These are phyloP conservation scores for Arthrobotrys entomopaga DNA, from an alignment of 2,329 filamentous ascomycete genomes.

Conservation along the genomic window DNA sequence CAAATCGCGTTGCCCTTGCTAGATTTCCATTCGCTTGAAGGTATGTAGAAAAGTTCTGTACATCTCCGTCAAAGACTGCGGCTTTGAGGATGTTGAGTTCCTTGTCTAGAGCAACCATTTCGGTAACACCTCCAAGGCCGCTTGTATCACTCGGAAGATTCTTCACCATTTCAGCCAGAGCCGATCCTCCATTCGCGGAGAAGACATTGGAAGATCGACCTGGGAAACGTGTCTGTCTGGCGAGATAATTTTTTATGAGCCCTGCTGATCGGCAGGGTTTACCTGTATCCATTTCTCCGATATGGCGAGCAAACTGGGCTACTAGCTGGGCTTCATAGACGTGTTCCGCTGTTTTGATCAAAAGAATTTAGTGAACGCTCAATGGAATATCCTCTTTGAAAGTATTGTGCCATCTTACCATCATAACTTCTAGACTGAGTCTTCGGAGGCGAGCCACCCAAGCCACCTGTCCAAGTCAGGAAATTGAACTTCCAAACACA, in stretches of 20 bases:
- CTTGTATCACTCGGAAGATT: constrained; percentile 16
- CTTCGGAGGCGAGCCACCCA: not conserved
- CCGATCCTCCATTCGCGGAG: constrained; percentile 13
- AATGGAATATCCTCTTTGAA: no score
- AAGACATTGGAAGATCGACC: not conserved
- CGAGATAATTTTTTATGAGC: not conserved
- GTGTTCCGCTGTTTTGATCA: constrained; percentile 10
- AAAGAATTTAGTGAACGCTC: no score
- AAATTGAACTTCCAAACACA: constrained; percentile 17
- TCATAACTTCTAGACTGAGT: constrained; percentile 1
- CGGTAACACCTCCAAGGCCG: not conserved
- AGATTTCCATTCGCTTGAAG: not conserved
- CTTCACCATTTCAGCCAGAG: not conserved
- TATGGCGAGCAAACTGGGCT: constrained; percentile 10
- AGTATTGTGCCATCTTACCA: not conserved
- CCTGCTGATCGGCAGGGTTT: not conserved
- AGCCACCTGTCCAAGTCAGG: not conserved
- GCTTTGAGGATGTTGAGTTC: constrained; percentile 14
- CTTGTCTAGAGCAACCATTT: constrained; percentile 19
- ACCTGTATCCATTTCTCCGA: not conserved
- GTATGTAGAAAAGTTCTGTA: not conserved
- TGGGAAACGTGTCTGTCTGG: not conserved
- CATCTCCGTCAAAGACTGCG: not conserved
- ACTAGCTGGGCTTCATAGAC: constrained; percentile 23
- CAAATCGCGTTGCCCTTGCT: constrained; percentile 8